phyloP scores from a whole-genome alignment of 164 flowering plant genomes.

The Umbilicus rupestris region DNA sequence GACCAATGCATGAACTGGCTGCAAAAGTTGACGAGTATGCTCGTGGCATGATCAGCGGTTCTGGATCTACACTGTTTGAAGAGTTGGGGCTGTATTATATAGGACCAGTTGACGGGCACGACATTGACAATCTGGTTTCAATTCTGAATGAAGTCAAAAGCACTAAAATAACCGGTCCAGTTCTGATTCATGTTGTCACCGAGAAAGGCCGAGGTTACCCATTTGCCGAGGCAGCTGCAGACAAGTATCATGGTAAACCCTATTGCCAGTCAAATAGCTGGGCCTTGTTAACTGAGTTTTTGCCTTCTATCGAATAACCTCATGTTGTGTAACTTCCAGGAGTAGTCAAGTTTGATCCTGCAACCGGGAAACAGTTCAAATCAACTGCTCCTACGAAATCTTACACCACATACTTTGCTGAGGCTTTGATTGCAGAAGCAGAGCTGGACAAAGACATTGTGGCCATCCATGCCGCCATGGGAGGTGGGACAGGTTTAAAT shows the following conservation, averaged over 20 bases:
- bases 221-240: constrained; percentile 84
- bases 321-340: constrained; percentile 34
- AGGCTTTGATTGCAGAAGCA: constrained; percentile 93
- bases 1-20: constrained; percentile 78
- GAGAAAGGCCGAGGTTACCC: constrained; percentile 98
- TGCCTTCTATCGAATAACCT: background rate
- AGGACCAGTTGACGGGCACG: constrained; percentile 96
- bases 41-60: constrained; percentile 94
- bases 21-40: constrained; percentile 96
- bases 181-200: constrained; percentile 86
- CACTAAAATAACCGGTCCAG: constrained; percentile 82
- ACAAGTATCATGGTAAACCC: constrained; percentile 82
- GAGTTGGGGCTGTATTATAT: constrained; percentile 96
- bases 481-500: constrained; percentile 96
- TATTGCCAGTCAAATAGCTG: too few species aligned
- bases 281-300: too few species aligned
- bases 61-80: constrained; percentile 83
- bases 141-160: constrained; percentile 82
- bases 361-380: constrained; percentile 89
- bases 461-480: constrained; percentile 99
- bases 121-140: constrained; percentile 70
- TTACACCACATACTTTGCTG: constrained; percentile 83
- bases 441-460: constrained; percentile 74
- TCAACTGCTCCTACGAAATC: constrained; percentile 51
- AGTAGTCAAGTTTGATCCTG: constrained; percentile 84